Conservation (phyloP, 1,284 basidiomycete genomes). For the Taiwanofungus camphoratus region DNA sequence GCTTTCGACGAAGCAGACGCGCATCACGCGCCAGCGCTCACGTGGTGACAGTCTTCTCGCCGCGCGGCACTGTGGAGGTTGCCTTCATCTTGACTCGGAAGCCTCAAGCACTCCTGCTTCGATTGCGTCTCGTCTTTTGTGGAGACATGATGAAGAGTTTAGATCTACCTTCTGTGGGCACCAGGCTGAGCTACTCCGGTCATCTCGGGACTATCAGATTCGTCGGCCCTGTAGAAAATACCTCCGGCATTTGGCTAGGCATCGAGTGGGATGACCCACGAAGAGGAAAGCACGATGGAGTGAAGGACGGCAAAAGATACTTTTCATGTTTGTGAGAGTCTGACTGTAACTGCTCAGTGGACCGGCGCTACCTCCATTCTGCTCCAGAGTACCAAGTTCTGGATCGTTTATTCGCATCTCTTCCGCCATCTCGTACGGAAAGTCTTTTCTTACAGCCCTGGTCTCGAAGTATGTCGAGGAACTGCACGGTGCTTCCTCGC, state of each 20-base stretch:
- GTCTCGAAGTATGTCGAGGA: conserved; percentile 69
- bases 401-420: conserved; percentile 75
- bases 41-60: too few species aligned
- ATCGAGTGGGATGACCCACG: conserved; percentile 90
- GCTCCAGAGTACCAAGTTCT: conserved; percentile 43
- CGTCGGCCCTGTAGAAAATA: conserved; percentile 60
- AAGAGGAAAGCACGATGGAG: conserved; percentile 85
- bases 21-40: too few species aligned
- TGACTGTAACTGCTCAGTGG: conserved; percentile 6
- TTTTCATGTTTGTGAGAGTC: conserved; percentile 70
- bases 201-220: conserved; percentile 68
- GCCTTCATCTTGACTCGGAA: too few species aligned
- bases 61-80: too few species aligned
- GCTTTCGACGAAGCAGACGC: too few species aligned
- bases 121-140: too few species aligned
- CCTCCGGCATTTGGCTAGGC: conserved; percentile 79
- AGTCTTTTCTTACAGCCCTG: conserved; percentile 73
- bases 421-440: conserved; percentile 53
- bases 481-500: conserved; percentile 42
- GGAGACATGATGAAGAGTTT: background rate
- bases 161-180: conserved; percentile 33
- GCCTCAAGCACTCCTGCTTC: too few species aligned
- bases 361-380: conserved; percentile 6
- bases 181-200: conserved; percentile 46
- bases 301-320: conserved; percentile 72